Base-by-base conservation (phyloP, 352 stramenopile genomes). In the Blastocystis sp. region DNA sequence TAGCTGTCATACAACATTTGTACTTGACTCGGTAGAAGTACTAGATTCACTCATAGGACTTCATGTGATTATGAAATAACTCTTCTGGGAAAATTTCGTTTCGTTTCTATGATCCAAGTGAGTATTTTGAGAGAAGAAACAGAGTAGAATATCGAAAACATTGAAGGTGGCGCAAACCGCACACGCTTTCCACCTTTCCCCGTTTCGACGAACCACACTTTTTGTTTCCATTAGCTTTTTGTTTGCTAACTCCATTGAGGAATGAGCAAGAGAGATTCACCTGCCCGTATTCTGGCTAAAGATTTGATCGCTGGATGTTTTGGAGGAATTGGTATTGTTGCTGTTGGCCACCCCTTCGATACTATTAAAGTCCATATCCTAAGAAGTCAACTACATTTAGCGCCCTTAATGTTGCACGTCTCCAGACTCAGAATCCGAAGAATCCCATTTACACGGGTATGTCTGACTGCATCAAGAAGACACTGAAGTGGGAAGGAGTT, bases 311-410 rank as follows among this genome's bases (percentile, higher is more conserved):
- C 77, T 43, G 77, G 77, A 61, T 74, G 77, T 77, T 78, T 87
- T 29, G 77, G 77, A 74, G 77, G 77, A 49, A 77, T 87, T 75
- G 77, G 77, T 75, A 74, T 87, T 87, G 77, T 87, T 16, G 77
- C 77, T 77, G 77, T 87, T 0, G 77, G 77, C 35, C 77, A 87
- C 57, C 77, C 77, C 11, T 87, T 87, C 43, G 77, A 87, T 75
- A 87, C 77, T 29, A 61, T 87, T 16, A 87, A 87, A 56, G 77
- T 87, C 52, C 19, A 83, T 83, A 83, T 83, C 71, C 71, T 83
- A 67, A 37, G 16, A 37, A 52, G 9, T 49, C 35, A 46, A 27
- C 7, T 63, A 7, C 24, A 12, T 51, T 52, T 19, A 14, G 71
- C 37, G 27, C 65, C 14, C 71, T 83, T 83, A 24, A 83, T 49